Base-by-base conservation (phyloP, 1,139 yeast species). In the Diutina ranongensis region DNA sequence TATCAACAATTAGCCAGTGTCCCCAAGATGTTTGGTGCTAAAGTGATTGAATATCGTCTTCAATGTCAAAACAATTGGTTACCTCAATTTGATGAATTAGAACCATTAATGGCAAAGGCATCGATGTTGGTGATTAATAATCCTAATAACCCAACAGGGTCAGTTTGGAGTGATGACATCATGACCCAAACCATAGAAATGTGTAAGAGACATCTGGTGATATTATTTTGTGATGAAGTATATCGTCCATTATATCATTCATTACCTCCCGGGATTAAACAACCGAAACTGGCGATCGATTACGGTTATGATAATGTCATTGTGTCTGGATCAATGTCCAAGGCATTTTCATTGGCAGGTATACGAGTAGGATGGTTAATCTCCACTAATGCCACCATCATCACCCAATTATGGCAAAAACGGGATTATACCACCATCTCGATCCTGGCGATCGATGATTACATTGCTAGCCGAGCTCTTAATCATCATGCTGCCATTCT, bases 141-240 rank as follows among this genome's bases (percentile, higher is more conserved):
- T 51, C 81, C 82, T 7, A 72, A 75, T 53, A 76, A 76, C 52
- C 82, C 82, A 1, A 64, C 78, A 0, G 81, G 82, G 0, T 59
- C 63, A 4, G 71, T 74, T 9, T 67, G 76, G 60, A 60, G 62
- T 2, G 61, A 65, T 46, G 56, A 55, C 1, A 48, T 58, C 9
- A 54, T 76, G 51, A 38, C 50, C 16, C 52, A 62, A 35, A 64
- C 76, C 33, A 71, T 71, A 12, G 61, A 58, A 1, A 51, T 75
- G 32, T 75, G 78, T 46, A 51, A 57, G 31, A 46, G 54, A 7
- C 49, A 60, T 16, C 66, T 58, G 35, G 61, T 67, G 3, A 68
- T 66, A 48, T 49, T 76, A 13, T 55, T 73, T 44, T 66, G 74
- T 48, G 82, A 77, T 55, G 81, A 77, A 53, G 81, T 75, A 7